Evolutionary conservation across 805 yeast genomes (phyloP).

Genomic region (Alloascoidea hylecoeti): DNA sequence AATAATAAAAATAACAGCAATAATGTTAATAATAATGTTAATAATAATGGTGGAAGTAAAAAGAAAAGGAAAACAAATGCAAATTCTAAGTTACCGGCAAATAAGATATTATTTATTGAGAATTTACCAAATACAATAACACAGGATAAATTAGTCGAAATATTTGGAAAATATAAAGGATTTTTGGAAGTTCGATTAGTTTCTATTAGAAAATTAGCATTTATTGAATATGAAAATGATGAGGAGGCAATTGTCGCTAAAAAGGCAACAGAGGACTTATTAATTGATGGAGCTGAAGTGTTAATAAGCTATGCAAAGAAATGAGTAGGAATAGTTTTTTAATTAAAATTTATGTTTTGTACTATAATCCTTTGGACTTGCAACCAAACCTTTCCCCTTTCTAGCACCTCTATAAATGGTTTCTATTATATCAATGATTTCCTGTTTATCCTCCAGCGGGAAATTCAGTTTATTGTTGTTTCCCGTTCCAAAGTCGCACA

Average conservation of each 20-base stretch:
- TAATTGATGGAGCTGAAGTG: slow-evolving; percentile 12
- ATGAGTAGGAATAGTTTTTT: slow-evolving; percentile 6
- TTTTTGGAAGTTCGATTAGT: slow-evolving; percentile 57
- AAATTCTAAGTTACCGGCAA: slow-evolving; percentile 37
- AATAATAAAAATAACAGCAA: slow-evolving; percentile 8
- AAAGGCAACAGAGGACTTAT: slow-evolving; percentile 13
- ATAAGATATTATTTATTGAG: slow-evolving; percentile 56
- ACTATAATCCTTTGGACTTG: slow-evolving; percentile 58
- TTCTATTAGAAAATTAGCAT: slow-evolving; percentile 54
- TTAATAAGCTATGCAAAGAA: slow-evolving; percentile 19
- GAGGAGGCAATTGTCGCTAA: slow-evolving; percentile 30
- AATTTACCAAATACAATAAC: slow-evolving; percentile 34
- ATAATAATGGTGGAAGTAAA: slow-evolving; percentile 9
- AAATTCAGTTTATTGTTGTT: slow-evolving; percentile 91
- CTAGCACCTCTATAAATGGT: slow-evolving; percentile 82
- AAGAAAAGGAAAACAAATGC: slow-evolving; percentile 6
- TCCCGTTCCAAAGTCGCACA: slow-evolving; percentile 98
- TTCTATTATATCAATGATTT: slow-evolving; percentile 81
- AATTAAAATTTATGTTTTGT: slow-evolving; percentile 2
- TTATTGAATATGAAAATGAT: slow-evolving; percentile 61
- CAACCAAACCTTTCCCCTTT: slow-evolving; percentile 85
- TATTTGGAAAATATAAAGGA: slow-evolving; percentile 42
- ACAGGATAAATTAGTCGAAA: slow-evolving; percentile 22
- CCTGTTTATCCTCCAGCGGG: slow-evolving; percentile 65
- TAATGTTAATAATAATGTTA: slow-evolving; percentile 10